Evolutionary conservation across 306 rosid genomes (phyloP), one percentile per base, ranked within the genome.

Genomic region (Cucurbita maxima): DNA sequence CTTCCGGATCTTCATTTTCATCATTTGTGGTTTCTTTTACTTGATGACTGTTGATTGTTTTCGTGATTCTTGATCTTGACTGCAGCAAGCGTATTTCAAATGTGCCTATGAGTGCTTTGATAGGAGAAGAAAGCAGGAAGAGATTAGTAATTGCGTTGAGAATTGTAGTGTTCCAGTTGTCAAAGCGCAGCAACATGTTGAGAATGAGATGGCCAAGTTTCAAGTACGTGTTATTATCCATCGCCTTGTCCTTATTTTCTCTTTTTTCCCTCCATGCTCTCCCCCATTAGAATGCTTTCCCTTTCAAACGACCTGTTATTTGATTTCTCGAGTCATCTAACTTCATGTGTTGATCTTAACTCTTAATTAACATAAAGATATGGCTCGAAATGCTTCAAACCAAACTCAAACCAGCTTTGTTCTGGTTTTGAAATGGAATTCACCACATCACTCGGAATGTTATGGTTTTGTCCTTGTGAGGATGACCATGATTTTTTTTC

Each of bases 81-180:
- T 83, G 82, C 86, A 94, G 97, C 92, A 85, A 89, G 97, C 97
- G 7, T 90, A 90, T 79, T 94, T 90, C 79, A 87, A 81, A 85
- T 94, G 98, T n/a, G 97, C 97, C 0, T 78, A 90, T 30, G 96
- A 90, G 71, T 90, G 98, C 80, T 94, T 90, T 47, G 97, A 94
- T 79, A 84, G 97, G 81, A 86, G 88, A 74, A 84, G 87, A 75
- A 87, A 58, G 79, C 95, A 89, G 78, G 89, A 91, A 60, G 89
- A 94, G 74, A 90, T 90, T 69, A 84, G 77, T 83, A 76, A 74
- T 58, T 94, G 98, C 19, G 95, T 86, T 12, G 96, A 94, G 78
- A 84, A 79, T 77, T 90, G 96, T 75, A 89, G 89, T 40, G 78
- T 89, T 75, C 97, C 96, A 54, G 88, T 94, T 79, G 50, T 89